phyloP scores from a whole-genome alignment of 768 basidiomycete species.

The Termitomyces sp. region DNA sequence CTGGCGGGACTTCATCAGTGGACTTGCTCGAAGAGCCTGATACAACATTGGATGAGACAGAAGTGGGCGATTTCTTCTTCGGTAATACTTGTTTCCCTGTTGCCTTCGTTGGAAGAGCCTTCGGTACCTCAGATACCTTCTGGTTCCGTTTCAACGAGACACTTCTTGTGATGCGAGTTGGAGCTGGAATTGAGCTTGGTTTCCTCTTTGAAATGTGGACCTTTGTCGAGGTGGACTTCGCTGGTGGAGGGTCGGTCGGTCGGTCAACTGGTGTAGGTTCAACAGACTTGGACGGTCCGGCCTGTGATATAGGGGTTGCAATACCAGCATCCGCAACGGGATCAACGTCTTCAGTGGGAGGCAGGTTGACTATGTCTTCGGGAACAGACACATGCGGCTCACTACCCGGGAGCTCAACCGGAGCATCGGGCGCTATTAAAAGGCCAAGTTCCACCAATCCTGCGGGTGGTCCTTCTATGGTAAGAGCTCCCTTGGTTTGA shows the following conservation, averaged over 20 bases:
- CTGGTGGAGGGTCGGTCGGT: not conserved
- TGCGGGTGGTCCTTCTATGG: not conserved
- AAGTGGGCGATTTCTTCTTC: not conserved
- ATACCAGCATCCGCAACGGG: not conserved
- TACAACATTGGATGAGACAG: not conserved
- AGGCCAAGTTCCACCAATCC: not conserved
- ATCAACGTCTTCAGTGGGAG: not conserved
- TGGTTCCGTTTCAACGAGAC: constrained; percentile 22
- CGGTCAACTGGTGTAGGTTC: not conserved
- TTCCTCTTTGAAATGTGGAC: constrained; percentile 16
- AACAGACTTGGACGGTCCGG: not conserved
- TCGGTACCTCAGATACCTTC: constrained; percentile 6
- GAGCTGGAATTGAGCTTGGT: constrained; percentile 16
- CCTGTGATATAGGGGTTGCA: not conserved
- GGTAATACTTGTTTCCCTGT: not conserved
- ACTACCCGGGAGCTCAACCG: not conserved
- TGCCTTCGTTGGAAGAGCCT: constrained; percentile 1
- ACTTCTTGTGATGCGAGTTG: constrained; percentile 30
- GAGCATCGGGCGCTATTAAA: not conserved
- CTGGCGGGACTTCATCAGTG: constrained; percentile 3
- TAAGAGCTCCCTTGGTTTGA: not conserved
- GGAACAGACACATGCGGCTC: not conserved
- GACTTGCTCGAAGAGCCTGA: not conserved
- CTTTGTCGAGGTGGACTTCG: constrained; percentile 11
- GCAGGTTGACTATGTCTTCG: not conserved